Base-by-base conservation (phyloP, 176 grass and related monocot species). In the Raddia guianensis region DNA sequence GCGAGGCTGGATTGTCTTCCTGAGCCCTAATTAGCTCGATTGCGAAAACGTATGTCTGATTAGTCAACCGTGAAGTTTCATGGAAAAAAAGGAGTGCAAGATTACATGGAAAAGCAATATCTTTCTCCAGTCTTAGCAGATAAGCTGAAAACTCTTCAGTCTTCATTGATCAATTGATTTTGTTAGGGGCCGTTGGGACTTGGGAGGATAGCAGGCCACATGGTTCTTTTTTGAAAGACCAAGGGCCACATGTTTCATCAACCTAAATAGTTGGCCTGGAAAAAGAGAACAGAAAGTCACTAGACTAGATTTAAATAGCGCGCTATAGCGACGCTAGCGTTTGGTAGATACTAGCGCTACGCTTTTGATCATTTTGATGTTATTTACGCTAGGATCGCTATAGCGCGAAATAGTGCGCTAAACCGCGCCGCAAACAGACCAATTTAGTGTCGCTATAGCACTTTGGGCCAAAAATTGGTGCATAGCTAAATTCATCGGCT, bases 201-300 rank as follows among this genome's bases (percentile, higher is more conserved):
- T 19, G 16, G 16, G 54, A 56, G 58, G 58, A 9, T 8, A 9
- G 15, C 15, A n/a, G 14, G 51, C 33, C 50, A 73, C 33, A 56
- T 73, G 33, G 42, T 27, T 54, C 72, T 40, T 40, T 40, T 40
- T 2, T 40, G 37, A 40, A 40, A 40, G 37, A 40, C 37, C 37
- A 40, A 3, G 3, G 37, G 37, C 33, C 50, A 73, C 33, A 56
- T 73, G 33, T 57, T 27, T 54, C 72, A 43, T 32, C 55, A 44
- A 10, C 15, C 48, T 66, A 11, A 53, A 66, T 53, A 79, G 43
- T 78, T 67, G 27, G 34, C 1, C 63, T 55, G 76, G 37, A 66
- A 79, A 79, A 67, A 63, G 35, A 68, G 62, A 55, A 55, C 49
- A 44, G 1, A 15, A 48, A 76, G 40, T 20, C 12, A 8, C 60